Evolutionary conservation across 768 basidiomycete species (phyloP).

Genomic region (Tulasnella sp.): DNA sequence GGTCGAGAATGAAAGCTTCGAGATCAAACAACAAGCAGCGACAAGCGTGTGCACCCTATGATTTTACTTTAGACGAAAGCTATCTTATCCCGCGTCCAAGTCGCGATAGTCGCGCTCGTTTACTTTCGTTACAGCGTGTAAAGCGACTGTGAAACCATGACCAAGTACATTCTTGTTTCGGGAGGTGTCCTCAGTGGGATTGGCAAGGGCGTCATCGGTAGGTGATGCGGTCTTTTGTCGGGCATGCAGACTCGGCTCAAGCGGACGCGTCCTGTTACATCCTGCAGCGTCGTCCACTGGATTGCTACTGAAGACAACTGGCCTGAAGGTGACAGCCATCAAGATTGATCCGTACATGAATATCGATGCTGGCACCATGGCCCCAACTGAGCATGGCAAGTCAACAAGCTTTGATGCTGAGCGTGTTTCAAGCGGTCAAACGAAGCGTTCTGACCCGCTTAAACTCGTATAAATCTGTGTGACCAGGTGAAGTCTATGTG

Average conservation of each 20-base stretch:
- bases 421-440: not conserved
- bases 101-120: not conserved
- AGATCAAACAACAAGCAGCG: too few relatives aligned
- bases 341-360: slow-evolving; percentile 99
- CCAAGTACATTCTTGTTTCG: slow-evolving; percentile 92
- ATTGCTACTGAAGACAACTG: slow-evolving; percentile 85
- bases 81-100: not conserved
- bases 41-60: not conserved
- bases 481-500: slow-evolving; percentile 90
- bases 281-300: slow-evolving; percentile 95
- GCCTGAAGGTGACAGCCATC: slow-evolving; percentile 95
- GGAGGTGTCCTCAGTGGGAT: slow-evolving; percentile 98
- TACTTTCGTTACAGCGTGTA: not conserved
- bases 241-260: not conserved
- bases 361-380: slow-evolving; percentile 98
- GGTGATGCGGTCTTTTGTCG: slow-evolving; percentile 11
- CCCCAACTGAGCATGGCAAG: slow-evolving; percentile 95
- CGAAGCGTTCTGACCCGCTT: slow-evolving; percentile 11
- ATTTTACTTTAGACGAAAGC: not conserved
- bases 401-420: not conserved
- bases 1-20: too few relatives aligned
- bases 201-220: slow-evolving; percentile 98
- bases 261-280: not conserved
- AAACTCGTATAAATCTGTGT: not conserved
- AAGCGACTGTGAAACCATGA: slow-evolving; percentile 37